These are phyloP conservation scores for Penstemon barbatus DNA, from an alignment of 257 asterid genomes.

Conservation along the genomic window DNA sequence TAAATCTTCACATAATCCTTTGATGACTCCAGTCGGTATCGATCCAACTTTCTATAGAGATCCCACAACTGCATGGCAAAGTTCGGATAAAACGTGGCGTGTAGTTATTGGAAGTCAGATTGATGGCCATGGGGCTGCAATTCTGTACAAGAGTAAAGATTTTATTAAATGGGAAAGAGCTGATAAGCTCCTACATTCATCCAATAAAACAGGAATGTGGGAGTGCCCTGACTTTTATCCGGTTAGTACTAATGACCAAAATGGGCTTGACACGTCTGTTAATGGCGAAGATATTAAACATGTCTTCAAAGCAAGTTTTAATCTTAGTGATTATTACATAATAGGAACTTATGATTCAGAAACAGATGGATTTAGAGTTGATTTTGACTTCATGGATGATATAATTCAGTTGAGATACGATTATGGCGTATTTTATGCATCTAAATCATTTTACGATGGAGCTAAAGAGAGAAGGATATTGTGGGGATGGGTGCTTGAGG, in stretches of 20 bases:
- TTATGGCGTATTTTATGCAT: slow-evolving; percentile 46
- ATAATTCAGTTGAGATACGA: slow-evolving; percentile 34
- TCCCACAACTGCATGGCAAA: slow-evolving; percentile 44
- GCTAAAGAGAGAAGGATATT: slow-evolving; percentile 39
- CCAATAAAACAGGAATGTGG: slow-evolving; percentile 44
- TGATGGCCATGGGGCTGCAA: slow-evolving; percentile 31
- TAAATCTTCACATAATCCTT: slow-evolving; percentile 49
- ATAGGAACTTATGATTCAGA: slow-evolving; percentile 33
- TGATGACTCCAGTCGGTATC: slow-evolving; percentile 41
- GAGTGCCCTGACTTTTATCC: slow-evolving; percentile 52
- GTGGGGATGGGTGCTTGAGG: slow-evolving; percentile 51
- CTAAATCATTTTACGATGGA: slow-evolving; percentile 37
- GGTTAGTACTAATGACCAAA: slow-evolving; percentile 6
- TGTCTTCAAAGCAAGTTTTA: slow-evolving; percentile 42
- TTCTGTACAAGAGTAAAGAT: slow-evolving; percentile 39
- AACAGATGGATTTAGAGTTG: slow-evolving; percentile 30
- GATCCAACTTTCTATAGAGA: slow-evolving; percentile 31
- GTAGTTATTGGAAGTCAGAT: slow-evolving; percentile 31
- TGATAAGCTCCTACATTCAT: slow-evolving; percentile 29
- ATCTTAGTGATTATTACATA: slow-evolving; percentile 30
- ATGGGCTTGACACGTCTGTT: slow-evolving; percentile 42
- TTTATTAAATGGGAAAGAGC: slow-evolving; percentile 33
- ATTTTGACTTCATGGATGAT: slow-evolving; percentile 37
- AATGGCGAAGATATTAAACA: slow-evolving; percentile 27
- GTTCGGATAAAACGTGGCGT: slow-evolving; percentile 33